Percentiles rank a stretch among this genome's conserved stretches.
phyloP scores from a whole-genome alignment of 225 moss, liverwort and hornwort genomes.

The Marchantia polymorpha region DNA sequence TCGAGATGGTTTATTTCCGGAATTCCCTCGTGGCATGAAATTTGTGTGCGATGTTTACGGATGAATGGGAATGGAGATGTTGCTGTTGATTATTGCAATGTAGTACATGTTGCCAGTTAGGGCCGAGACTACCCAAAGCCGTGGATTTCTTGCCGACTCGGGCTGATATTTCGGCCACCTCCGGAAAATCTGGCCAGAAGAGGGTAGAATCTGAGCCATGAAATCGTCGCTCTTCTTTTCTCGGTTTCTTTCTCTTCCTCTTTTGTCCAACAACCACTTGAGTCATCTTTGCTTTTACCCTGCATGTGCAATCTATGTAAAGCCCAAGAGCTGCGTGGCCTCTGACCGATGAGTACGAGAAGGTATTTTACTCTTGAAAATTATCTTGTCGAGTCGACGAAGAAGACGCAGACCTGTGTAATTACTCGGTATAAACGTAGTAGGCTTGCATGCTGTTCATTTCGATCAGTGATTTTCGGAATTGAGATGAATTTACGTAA shows the following conservation, averaged over 20 bases:
- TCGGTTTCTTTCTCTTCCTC: neutral
- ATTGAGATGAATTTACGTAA: too few relatives aligned
- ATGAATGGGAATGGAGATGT: neutral
- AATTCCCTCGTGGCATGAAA: neutral
- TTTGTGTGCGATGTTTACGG: too few relatives aligned
- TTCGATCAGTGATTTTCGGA: too few relatives aligned
- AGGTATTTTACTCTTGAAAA: neutral
- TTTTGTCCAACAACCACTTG: constrained; percentile 1
- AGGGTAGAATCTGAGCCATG: constrained; percentile 6
- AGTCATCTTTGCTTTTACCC: neutral
- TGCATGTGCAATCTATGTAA: neutral
- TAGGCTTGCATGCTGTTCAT: too few relatives aligned
- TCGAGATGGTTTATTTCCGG: too few relatives aligned
- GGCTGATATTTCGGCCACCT: constrained; percentile 3
- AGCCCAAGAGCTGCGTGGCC: neutral
- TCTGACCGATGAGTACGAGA: neutral
- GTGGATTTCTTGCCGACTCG: neutral
- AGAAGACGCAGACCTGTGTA: too few relatives aligned
- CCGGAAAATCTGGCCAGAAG: constrained; percentile 4
- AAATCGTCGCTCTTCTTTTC: neutral
- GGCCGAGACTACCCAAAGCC: neutral
- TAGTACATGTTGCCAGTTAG: constrained; percentile 7
- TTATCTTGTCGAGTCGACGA: too few relatives aligned
- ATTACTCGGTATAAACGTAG: too few relatives aligned
- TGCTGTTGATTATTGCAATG: neutral